Conservation (phyloP, 805 yeast species). For the Ogataea methylovora region DNA sequence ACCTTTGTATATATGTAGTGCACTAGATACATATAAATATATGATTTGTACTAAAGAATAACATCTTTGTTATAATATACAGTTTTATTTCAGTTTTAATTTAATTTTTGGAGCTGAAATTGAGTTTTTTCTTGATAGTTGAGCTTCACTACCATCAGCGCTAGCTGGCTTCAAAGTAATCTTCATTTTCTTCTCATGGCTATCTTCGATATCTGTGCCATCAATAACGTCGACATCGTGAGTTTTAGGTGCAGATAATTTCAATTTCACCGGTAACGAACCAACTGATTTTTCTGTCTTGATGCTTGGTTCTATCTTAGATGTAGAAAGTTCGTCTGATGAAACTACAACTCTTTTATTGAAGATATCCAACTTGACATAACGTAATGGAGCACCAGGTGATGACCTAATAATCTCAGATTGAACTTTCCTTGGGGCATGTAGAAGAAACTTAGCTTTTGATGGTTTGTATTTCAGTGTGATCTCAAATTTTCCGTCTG, state of each 20-base stretch:
- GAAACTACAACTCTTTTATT: constrained; percentile 17
- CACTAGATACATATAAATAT: not conserved
- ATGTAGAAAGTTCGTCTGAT: no score
- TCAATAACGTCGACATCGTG: no score
- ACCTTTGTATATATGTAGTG: no score
- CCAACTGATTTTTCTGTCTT: no score
- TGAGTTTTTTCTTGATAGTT: constrained; percentile 6
- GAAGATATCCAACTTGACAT: constrained; percentile 24
- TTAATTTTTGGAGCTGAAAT: constrained; percentile 14
- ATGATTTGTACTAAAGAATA: not conserved
- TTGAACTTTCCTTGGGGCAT: constrained; percentile 10
- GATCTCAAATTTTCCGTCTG: constrained; percentile 11
- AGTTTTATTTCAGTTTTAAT: constrained; percentile 10
- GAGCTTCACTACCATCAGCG: constrained; percentile 7
- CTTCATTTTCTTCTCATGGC: no score
- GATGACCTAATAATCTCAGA: constrained; percentile 14
- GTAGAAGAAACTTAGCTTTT: not conserved
- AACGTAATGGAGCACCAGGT: constrained; percentile 22
- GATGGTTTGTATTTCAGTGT: constrained; percentile 9
- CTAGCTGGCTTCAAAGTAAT: no score
- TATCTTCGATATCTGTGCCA: no score
- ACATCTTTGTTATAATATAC: not conserved
- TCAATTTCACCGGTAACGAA: no score
- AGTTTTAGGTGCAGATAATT: no score
- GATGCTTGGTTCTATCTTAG: no score